Conservation (phyloP, 2,329 filamentous ascomycete species). For the Phyllosticta capitalensis region DNA sequence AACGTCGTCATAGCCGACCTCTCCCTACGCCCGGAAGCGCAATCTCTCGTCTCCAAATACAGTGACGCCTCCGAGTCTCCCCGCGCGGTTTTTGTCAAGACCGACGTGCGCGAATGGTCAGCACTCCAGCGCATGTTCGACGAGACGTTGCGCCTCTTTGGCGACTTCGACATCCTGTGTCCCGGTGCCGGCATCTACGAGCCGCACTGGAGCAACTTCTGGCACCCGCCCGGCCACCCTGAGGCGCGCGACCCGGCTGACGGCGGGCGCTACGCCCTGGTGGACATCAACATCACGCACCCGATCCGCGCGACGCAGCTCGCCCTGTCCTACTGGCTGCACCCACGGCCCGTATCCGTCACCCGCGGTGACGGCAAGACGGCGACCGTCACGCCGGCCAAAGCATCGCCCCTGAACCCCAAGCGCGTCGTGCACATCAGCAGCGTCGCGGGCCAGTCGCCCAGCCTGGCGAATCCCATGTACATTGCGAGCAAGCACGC, state of each 20-base stretch:
- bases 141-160: constrained; percentile 21
- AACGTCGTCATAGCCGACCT: constrained; percentile 42
- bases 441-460: constrained; percentile 35
- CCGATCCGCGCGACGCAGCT: constrained; percentile 39
- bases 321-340: constrained; percentile 37
- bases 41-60: constrained; percentile 24
- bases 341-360: constrained; percentile 15
- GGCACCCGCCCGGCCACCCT: constrained; percentile 34
- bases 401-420: constrained; percentile 30
- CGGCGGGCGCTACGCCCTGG: constrained; percentile 24
- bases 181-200: constrained; percentile 43
- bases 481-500: constrained; percentile 39
- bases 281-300: constrained; percentile 41
- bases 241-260: constrained; percentile 24
- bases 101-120: constrained; percentile 32
- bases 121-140: constrained; percentile 26
- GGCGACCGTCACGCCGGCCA: constrained; percentile 12
- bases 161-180: constrained; percentile 36
- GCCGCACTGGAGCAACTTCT: constrained; percentile 39
- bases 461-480: constrained; percentile 30
- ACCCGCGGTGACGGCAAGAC: constrained; percentile 11
- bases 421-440: constrained; percentile 38
- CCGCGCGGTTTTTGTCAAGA: constrained; percentile 34
- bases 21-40: constrained; percentile 37
- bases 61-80: constrained; percentile 22